Base-by-base conservation (phyloP, 2,329 filamentous ascomycete species). In the Podosphaera fusca region DNA sequence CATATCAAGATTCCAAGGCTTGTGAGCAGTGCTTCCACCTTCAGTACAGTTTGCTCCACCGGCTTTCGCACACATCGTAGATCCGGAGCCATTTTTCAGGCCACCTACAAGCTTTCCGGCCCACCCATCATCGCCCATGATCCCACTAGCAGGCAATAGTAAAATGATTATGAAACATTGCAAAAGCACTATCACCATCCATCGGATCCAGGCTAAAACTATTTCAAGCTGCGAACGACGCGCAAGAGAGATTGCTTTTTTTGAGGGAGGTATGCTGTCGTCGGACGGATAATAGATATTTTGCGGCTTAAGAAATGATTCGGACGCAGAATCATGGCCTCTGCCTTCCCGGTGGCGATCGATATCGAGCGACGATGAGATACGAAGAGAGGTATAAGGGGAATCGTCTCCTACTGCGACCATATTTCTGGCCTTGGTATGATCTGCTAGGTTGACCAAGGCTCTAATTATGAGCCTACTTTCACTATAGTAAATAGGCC, bases 101-200 rank as follows among this genome's bases (percentile, higher is more conserved):
- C 56, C 49, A 4, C n/a, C 47, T n/a, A 55, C 38, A 35, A 55
- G 55, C 58, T 59, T 61, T 2, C 56, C 57, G 47, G 55, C 42
- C 45, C 45, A 49, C 21, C 45, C 45, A 21, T 49, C 45, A 21
- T 49, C n/a, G 33, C 56, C 58, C 56, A 63, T 40, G 29, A 59
- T 54, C 9, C 61, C 61, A 42, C 54, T 58, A 3, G 52, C 56
- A 0, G 61, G 62, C 12, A 66, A 31, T 14, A 67, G 45, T n/a
- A 65, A 51, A n/a, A 63, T 55, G 2, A 67, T 55, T 30, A 67
- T 67, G 14, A 66, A 47, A 2, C 55, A 55, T 50, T 68, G 66
- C 12, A 67, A 50, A 29, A 61, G 56, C 1, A 68, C 55, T 10
- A 68, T 54, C 3, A 61, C 51, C 6, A 59, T 59, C 64, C 65